phyloP scores from a whole-genome alignment of 2,329 filamentous ascomycete species.

The Achaetomium macrosporum region DNA sequence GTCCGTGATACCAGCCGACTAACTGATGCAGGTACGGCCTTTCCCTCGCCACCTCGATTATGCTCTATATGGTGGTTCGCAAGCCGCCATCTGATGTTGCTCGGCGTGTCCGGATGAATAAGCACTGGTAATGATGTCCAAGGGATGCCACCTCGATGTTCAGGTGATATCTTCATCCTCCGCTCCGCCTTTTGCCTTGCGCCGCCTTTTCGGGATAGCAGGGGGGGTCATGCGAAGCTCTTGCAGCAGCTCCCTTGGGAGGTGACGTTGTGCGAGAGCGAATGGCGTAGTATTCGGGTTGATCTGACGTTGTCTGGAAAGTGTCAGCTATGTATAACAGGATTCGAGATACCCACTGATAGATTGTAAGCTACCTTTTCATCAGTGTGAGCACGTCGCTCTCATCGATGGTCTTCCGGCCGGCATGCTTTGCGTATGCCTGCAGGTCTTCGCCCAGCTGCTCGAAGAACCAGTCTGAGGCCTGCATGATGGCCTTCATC shows the following conservation, averaged over 20 bases:
- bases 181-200: conserved; percentile 32
- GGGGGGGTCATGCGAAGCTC: conserved; percentile 68
- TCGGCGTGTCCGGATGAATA: conserved; percentile 69
- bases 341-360: conserved; percentile 24
- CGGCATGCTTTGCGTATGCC: conserved; percentile 74
- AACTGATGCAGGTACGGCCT: conserved; percentile 67
- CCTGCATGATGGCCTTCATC: conserved; percentile 67
- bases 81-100: conserved; percentile 71
- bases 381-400: conserved; percentile 76
- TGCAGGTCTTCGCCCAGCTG: conserved; percentile 75
- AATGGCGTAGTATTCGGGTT: conserved; percentile 69
- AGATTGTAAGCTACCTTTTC: conserved; percentile 59
- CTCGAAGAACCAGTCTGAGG: conserved; percentile 89
- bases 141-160: conserved; percentile 14
- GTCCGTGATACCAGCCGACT: conserved; percentile 2
- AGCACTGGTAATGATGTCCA: conserved; percentile 54
- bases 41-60: conserved; percentile 77
- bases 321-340: conserved; percentile 31
- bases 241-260: conserved; percentile 77
- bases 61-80: conserved; percentile 93
- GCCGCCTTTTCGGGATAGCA: conserved; percentile 43
- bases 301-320: conserved; percentile 68
- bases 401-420: conserved; percentile 79
- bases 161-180: conserved; percentile 39
- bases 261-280: conserved; percentile 74